Base-by-base conservation (phyloP, 2,329 filamentous ascomycete species). In the Aspergillus puulaauensis region DNA sequence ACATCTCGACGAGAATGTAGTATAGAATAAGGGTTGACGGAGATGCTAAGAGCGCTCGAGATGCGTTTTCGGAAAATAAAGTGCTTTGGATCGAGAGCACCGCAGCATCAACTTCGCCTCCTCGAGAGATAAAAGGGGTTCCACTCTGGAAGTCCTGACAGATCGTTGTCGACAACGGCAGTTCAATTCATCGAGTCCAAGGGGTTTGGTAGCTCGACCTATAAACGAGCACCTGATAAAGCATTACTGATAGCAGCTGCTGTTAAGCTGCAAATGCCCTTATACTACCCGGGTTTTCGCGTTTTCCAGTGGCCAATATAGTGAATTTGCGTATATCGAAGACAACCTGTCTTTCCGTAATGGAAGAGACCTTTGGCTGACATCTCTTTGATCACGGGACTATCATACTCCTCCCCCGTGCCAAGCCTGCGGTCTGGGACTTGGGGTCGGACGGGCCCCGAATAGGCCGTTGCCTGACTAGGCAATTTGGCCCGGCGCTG, bases 1-100 rank as follows among this genome's bases (percentile, higher is more conserved):
- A 61, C 72, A 74, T 74, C 48, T 62, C 52, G 48, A 57, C 47
- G 23, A 24, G 15, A 51, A 21, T 35, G 11, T 11, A 44, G 31
- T 15, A 56, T 6, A 23, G 17, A 40, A 55, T n/a, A 37, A 12
- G 33, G 21, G 24, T 14, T 11, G 15, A 2, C 14, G 31, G 15
- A 12, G 14, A 15, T 14, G 17, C 7, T 11, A 24, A 14, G 3
- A 23, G 41, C 2, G 5, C 19, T 6, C 12, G 21, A n/a, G 14
- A 9, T 8, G 21, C 14, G 35, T 27, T 24, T 41, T 19, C 7
- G 12, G 33, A 37, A 24, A 15, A 41, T 51, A n/a, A 8, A 14
- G 31, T 33, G n/a, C 39, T 51, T 37, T 14, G 5, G 31, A 27
- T 21, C 11, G 19, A 39, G 3, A 15, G 11, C 11, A 27, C 15